These are phyloP conservation scores for Rosa persica DNA, from an alignment of 306 rosid species.

Conservation along the genomic window DNA sequence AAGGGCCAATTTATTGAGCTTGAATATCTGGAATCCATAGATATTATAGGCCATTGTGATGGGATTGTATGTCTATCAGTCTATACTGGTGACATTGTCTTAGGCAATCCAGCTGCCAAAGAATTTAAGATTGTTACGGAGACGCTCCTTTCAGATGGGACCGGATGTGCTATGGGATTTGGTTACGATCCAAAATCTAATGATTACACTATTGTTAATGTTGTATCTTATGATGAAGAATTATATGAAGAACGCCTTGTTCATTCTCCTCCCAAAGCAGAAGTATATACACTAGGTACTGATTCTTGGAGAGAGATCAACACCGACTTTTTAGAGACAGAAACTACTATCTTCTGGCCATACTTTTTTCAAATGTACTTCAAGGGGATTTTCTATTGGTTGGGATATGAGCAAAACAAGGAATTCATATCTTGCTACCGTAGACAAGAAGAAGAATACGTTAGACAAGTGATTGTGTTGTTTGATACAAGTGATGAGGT, in stretches of 20 bases:
- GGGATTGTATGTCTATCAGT: neutral
- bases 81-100: neutral
- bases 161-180: neutral
- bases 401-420: neutral
- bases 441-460: neutral
- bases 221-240: neutral
- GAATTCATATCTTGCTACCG: neutral
- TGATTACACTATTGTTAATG: neutral
- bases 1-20: neutral
- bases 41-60: neutral
- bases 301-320: neutral
- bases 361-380: too few relatives aligned
- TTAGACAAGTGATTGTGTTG: neutral
- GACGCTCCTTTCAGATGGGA: neutral
- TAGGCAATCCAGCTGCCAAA: neutral
- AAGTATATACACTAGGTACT: neutral
- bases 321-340: neutral
- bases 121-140: neutral
- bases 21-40: neutral
- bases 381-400: slow-evolving; percentile 15
- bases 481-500: neutral
- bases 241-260: too few relatives aligned
- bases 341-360: neutral
- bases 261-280: neutral
- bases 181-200: neutral